Evolutionary conservation across 148 eudicot species (phyloP), one percentile per base, ranked within the genome.

Genomic region (Silene latifolia): DNA sequence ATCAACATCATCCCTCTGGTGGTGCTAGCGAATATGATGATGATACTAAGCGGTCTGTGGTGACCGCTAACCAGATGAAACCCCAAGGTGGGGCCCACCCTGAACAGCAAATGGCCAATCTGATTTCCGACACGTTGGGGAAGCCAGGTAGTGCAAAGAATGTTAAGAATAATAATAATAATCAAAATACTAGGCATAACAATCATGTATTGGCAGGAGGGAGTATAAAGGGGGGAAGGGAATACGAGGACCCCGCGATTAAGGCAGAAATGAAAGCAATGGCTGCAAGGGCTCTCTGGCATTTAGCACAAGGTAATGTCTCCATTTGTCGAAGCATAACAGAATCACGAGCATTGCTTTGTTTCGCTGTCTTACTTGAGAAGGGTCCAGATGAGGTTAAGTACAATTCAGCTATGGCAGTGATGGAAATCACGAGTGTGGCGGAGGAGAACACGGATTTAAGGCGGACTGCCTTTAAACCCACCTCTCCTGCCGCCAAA

Each of bases 181-280:
- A 74, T 3, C 82, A 77, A 10, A 64, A 74, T 20, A 66, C 71
- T 4, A 76, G 77, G 4, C 76, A 69, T 4, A 69, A 68, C 20
- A 69, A 77, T 4, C 87, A 86, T 56, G 80, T 78, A 0, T 76
- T 87, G 47, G 71, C 77, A 0, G 98, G 94, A 15, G 77, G 80
- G 3, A 90, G 95, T 73, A 83, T 88, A 4, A 93, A 88, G 75
- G 89, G 85, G 73, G 89, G 85, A 3, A 76, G 89, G 54, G 97
- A 91, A 62, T 81, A 44, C 8, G 98, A 91, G 63, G 94, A 91
- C 57, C 89, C 92, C 0, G 67, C 23, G 4, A 87, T 89, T 0
- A 91, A 93, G 77, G 88, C 94, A 0, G 85, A 91, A 54, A 93
- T 93, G 98, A 93, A 93, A 72, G 88, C 91, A 3, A 88, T 91